Evolutionary conservation across 805 yeast genomes (phyloP).

Genomic region (Candida ulmi): DNA sequence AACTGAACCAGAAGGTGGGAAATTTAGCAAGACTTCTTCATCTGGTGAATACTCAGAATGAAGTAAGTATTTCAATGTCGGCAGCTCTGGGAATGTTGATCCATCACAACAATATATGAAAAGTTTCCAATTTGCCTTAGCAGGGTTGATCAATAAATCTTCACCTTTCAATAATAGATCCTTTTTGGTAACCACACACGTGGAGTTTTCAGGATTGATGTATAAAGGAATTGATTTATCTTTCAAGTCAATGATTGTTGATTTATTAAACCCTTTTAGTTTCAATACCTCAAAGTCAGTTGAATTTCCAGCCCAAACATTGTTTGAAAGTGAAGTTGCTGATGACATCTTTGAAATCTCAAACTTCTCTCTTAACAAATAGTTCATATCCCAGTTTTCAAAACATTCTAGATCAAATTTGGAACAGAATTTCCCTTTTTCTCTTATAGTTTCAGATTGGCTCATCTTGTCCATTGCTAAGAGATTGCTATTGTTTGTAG

Average conservation of each 20-base stretch:
- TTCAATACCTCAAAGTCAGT: conserved; percentile 54
- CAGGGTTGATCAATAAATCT: conserved; percentile 37
- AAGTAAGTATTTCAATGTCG: conserved; percentile 28
- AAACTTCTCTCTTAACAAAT: conserved; percentile 66
- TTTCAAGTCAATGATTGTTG: conserved; percentile 6
- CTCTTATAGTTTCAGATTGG: conserved; percentile 9
- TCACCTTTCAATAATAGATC: conserved; percentile 21
- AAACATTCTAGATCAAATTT: conserved; percentile 36
- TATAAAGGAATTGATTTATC: conserved; percentile 31
- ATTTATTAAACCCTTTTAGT: conserved; percentile 11
- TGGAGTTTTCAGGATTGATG: conserved; percentile 46
- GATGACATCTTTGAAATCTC: conserved; percentile 82
- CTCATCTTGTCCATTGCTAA: conserved; percentile 23
- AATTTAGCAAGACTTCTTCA: conserved; percentile 37
- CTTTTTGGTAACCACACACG: conserved; percentile 33
- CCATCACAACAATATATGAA: conserved; percentile 57
- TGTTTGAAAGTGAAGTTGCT: conserved; percentile 51
- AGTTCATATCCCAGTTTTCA: conserved; percentile 64
- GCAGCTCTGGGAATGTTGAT: conserved; percentile 44
- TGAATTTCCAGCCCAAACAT: conserved; percentile 80
- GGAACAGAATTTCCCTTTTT: conserved; percentile 23
- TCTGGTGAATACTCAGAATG: conserved; percentile 6
- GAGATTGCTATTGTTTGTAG: conserved; percentile 7
- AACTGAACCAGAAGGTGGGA: conserved; percentile 83
- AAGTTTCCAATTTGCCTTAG: conserved; percentile 49